Percentiles rank a stretch among this genome's conserved stretches.
Evolutionary conservation across 306 rosid species (phyloP).

Genomic region (Rosa multiflora): DNA sequence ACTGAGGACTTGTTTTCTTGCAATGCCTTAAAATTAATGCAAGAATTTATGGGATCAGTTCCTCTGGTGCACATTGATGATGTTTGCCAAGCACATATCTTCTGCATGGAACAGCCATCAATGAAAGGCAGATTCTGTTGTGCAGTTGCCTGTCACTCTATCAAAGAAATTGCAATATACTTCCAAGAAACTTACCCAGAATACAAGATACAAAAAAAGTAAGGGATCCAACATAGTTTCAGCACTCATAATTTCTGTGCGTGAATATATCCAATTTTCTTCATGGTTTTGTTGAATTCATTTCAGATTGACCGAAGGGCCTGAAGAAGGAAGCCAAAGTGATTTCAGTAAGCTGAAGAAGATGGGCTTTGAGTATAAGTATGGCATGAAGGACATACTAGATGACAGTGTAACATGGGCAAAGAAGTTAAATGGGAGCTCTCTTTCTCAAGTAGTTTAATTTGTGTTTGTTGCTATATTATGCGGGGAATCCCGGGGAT

Average conservation of each 20-base stretch:
- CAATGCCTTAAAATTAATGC: constrained; percentile 7
- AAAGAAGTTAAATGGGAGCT: background rate
- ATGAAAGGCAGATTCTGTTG: constrained; percentile 45
- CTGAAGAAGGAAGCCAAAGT: constrained; percentile 9
- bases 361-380: constrained; percentile 21
- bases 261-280: background rate
- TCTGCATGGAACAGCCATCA: constrained; percentile 42
- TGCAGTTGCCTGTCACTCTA: constrained; percentile 17
- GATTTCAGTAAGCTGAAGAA: constrained; percentile 28
- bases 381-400: constrained; percentile 15
- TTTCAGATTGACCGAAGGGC: constrained; percentile 23
- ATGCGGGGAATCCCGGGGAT: no score
- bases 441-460: background rate
- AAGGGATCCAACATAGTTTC: background rate
- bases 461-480: background rate
- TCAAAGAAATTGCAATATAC: constrained; percentile 21
- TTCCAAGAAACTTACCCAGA: constrained; percentile 24
- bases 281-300: background rate
- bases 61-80: constrained; percentile 47
- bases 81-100: constrained; percentile 50
- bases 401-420: constrained; percentile 24
- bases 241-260: background rate
- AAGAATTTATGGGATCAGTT: constrained; percentile 34
- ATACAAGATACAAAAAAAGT: constrained; percentile 18
- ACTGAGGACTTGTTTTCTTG: constrained; percentile 7